Conservation (phyloP, 2,329 filamentous ascomycete genomes). For the Chrysosporium keratinophilum region DNA sequence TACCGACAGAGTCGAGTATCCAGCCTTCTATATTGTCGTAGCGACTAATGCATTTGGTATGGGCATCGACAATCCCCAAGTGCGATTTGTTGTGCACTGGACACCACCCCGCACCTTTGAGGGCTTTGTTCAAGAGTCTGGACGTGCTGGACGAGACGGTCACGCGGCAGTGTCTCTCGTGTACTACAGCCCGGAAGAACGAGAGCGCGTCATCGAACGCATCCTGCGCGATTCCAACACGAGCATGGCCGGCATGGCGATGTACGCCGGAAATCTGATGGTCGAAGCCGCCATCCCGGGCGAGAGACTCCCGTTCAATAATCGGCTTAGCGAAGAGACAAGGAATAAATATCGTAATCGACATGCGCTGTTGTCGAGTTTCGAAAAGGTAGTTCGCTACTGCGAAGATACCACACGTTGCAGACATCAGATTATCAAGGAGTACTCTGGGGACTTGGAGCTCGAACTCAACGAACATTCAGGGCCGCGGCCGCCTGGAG, state of each 20-base stretch:
- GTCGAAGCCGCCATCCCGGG: not conserved
- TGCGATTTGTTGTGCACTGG: slow-evolving; percentile 93
- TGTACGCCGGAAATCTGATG: not conserved
- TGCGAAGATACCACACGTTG: slow-evolving; percentile 68
- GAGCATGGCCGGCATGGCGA: slow-evolving; percentile 21
- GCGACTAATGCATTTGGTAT: slow-evolving; percentile 95
- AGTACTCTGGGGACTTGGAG: slow-evolving; percentile 62
- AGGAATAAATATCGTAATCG: slow-evolving; percentile 27
- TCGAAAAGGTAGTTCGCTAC: slow-evolving; percentile 62
- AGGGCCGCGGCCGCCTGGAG: slow-evolving; percentile 17
- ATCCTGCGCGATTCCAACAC: slow-evolving; percentile 38
- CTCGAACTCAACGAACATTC: slow-evolving; percentile 25
- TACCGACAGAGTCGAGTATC: slow-evolving; percentile 22
- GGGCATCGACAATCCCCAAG: slow-evolving; percentile 93
- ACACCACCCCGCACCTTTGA: slow-evolving; percentile 88
- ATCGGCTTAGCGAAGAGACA: slow-evolving; percentile 33
- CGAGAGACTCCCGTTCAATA: slow-evolving; percentile 39
- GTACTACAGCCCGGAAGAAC: slow-evolving; percentile 82
- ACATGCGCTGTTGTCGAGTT: slow-evolving; percentile 47
- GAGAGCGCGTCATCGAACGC: slow-evolving; percentile 57
- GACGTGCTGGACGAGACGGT: slow-evolving; percentile 79
- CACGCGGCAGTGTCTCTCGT: slow-evolving; percentile 73
- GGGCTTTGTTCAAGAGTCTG: slow-evolving; percentile 91
- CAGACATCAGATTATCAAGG: slow-evolving; percentile 62
- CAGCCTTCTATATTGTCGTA: slow-evolving; percentile 81